These are phyloP conservation scores for Aspergillus ochraceus DNA, from an alignment of 2,329 filamentous ascomycete species.

Conservation along the genomic window DNA sequence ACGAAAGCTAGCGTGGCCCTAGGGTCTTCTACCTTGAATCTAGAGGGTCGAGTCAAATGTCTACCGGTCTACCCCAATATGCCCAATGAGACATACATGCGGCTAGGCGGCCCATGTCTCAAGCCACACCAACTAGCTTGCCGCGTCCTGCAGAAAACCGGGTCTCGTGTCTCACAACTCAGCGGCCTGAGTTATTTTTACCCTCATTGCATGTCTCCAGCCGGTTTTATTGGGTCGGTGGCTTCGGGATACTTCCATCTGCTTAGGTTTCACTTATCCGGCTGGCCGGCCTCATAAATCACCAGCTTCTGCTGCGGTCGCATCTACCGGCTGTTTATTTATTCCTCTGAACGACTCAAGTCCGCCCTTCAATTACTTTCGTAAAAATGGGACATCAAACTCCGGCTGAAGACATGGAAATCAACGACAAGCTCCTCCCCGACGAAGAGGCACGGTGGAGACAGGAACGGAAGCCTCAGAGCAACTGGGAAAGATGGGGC, in stretches of 20 bases:
- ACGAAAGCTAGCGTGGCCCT: background rate
- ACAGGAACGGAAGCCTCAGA: background rate
- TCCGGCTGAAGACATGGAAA: background rate
- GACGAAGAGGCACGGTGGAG: slow-evolving; percentile 8
- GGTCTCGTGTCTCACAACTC: background rate
- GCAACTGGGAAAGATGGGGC: background rate
- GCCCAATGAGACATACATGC: background rate
- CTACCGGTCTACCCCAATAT: background rate
- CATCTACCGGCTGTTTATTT: background rate
- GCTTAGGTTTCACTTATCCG: background rate
- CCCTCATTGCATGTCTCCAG: background rate
- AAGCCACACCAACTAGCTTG: background rate
- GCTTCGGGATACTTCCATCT: background rate
- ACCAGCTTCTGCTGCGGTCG: background rate
- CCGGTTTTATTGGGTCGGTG: background rate
- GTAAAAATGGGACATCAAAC: background rate
- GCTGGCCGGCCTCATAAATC: background rate
- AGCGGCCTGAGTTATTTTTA: background rate
- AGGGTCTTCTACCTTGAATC: background rate
- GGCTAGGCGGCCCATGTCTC: background rate
- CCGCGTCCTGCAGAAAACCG: background rate
- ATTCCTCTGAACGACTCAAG: background rate
- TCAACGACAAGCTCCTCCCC: slow-evolving; percentile 8
- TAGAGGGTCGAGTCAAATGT: background rate
- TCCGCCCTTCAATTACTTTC: background rate